Evolutionary conservation across 768 basidiomycete species (phyloP).

Genomic region (Mrakia blollopis): DNA sequence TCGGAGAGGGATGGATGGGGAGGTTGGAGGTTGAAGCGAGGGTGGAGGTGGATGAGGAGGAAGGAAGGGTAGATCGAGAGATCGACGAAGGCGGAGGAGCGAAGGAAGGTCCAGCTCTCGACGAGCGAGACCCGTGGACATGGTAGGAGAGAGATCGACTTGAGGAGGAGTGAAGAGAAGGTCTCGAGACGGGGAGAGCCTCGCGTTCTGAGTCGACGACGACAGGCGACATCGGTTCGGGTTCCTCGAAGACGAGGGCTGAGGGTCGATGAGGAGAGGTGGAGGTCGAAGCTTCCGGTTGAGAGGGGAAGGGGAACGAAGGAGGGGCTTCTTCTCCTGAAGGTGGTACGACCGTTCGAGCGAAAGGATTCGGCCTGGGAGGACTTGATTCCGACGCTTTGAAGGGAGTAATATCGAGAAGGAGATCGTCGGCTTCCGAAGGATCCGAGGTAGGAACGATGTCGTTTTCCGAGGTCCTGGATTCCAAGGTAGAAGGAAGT

Average conservation of each 20-base stretch:
- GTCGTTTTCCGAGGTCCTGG: not conserved
- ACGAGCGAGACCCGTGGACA: conserved; percentile 11
- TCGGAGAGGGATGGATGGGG: not conserved
- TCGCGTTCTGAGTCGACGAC: not conserved
- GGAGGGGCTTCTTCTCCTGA: not conserved
- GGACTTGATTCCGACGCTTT: not conserved
- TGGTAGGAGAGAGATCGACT: conserved; percentile 23
- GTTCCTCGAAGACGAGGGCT: not conserved
- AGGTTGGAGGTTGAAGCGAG: not conserved
- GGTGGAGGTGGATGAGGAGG: not conserved
- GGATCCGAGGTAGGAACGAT: not conserved
- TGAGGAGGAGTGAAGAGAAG: not conserved
- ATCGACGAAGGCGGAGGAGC: not conserved
- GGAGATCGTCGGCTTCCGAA: not conserved
- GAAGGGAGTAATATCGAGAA: not conserved
- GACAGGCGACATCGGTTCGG: not conserved
- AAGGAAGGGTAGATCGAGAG: not conserved
- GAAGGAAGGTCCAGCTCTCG: not conserved
- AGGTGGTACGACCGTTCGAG: not conserved
- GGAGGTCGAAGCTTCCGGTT: not conserved
- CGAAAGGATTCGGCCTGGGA: not conserved
- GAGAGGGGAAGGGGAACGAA: not conserved
- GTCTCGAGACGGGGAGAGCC: not conserved
- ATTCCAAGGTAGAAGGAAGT: not conserved
- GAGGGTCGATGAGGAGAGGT: not conserved